These are phyloP conservation scores for Sporothrix sp. DNA, from an alignment of 2,329 filamentous ascomycete genomes.

Conservation along the genomic window DNA sequence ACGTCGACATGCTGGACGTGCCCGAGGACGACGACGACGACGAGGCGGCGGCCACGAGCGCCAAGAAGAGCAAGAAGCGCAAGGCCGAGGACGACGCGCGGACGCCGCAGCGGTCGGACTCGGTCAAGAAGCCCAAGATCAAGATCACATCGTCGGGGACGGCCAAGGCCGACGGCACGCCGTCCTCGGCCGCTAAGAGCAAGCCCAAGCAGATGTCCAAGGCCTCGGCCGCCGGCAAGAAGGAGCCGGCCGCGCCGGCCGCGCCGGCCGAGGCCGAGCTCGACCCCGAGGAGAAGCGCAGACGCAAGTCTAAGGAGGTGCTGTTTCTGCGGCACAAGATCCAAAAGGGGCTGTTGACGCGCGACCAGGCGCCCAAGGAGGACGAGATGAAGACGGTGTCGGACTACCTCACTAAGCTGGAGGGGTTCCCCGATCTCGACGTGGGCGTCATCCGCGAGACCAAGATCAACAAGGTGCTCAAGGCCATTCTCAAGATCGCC, in stretches of 20 bases:
- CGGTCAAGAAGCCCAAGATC: constrained; percentile 59
- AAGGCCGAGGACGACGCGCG: constrained; percentile 63
- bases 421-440: constrained; percentile 70
- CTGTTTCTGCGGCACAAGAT: constrained; percentile 88
- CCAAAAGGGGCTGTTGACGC: constrained; percentile 83
- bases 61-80: constrained; percentile 63
- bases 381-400: constrained; percentile 74
- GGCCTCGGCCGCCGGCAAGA: constrained; percentile 18
- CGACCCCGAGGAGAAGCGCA: constrained; percentile 46
- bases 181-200: constrained; percentile 38
- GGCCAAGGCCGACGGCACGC: constrained; percentile 41
- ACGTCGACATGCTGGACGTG: constrained; percentile 48
- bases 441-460: constrained; percentile 79
- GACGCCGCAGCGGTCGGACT: constrained; percentile 38
- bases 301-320: constrained; percentile 63
- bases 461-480: constrained; percentile 98
- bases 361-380: constrained; percentile 76
- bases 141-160: constrained; percentile 45
- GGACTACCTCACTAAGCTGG: constrained; percentile 69
- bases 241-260: constrained; percentile 28
- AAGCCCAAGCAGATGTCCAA: constrained; percentile 11
- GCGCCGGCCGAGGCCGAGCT: constrained; percentile 47
- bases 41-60: constrained; percentile 31
- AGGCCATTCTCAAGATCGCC: constrained; percentile 81
- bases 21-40: constrained; percentile 43